phyloP scores from a whole-genome alignment of 176 grass and related monocot genomes.

The Panicum miliaceum region DNA sequence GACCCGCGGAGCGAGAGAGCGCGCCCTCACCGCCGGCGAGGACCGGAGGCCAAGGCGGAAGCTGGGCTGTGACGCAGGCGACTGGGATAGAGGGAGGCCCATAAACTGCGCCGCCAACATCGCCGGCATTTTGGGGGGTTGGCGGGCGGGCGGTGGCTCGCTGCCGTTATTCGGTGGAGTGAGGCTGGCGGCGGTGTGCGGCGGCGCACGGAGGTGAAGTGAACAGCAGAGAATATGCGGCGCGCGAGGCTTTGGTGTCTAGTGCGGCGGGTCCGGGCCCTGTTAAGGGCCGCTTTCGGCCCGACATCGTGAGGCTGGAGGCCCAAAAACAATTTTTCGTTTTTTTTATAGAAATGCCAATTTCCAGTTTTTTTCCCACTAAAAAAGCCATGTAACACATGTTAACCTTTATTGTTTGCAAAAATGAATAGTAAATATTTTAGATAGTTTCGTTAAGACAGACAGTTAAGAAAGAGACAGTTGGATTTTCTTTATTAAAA shows the following conservation, averaged over 20 bases:
- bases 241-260: neutral
- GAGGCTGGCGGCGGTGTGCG: conserved; percentile 18
- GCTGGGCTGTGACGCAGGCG: neutral
- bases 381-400: no score
- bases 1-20: neutral
- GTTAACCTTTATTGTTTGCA: neutral
- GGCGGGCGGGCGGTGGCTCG: neutral
- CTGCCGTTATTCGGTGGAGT: conserved; percentile 23
- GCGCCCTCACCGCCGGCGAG: neutral
- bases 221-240: neutral
- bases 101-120: conserved; percentile 28
- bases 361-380: neutral
- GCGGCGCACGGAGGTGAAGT: conserved; percentile 19
- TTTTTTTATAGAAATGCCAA: neutral
- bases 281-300: neutral
- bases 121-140: conserved; percentile 37
- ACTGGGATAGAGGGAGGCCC: conserved; percentile 5
- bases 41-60: neutral
- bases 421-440: neutral
- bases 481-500: neutral
- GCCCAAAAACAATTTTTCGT: neutral
- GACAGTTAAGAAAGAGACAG: neutral
- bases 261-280: neutral
- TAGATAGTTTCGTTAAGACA: neutral
- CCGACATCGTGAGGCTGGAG: neutral